phyloP scores from a whole-genome alignment of 305 asterid species.

The Striga hermonthica region DNA sequence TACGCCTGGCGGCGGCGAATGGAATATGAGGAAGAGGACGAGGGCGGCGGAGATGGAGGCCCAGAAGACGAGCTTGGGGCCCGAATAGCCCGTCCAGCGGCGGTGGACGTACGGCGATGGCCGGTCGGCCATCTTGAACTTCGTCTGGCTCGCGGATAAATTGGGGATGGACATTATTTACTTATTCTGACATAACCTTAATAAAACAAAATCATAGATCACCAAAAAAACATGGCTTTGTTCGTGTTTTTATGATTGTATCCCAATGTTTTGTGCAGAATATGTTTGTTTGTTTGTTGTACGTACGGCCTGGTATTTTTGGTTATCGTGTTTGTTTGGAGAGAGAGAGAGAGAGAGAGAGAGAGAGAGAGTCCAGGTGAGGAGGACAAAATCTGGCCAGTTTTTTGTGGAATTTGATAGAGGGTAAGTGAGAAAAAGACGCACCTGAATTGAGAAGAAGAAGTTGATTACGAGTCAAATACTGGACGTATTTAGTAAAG shows the following conservation, averaged over 20 bases:
- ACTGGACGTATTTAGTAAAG: constrained; percentile 19
- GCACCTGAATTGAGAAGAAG: background rate
- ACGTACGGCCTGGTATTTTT: too few species aligned
- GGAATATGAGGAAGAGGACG: constrained; percentile 31
- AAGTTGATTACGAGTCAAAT: constrained; percentile 25
- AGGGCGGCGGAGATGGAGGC: constrained; percentile 30
- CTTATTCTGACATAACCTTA: background rate
- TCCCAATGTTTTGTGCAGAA: too few species aligned
- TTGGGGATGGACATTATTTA: constrained; percentile 3
- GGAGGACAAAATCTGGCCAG: background rate
- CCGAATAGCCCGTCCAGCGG: constrained; percentile 23
- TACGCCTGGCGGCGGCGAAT: constrained; percentile 31
- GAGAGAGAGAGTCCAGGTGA: constrained; percentile 3
- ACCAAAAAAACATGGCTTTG: background rate
- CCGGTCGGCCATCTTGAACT: constrained; percentile 32
- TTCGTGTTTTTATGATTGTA: background rate
- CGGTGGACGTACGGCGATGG: constrained; percentile 17
- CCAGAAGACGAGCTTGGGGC: constrained; percentile 34
- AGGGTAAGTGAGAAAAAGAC: too few species aligned
- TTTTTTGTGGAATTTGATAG: too few species aligned
- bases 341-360: constrained; percentile 9
- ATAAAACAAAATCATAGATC: background rate
- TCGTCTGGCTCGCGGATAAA: constrained; percentile 19
- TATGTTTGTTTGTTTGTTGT: too few species aligned
- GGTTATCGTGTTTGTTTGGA: background rate